phyloP scores from a whole-genome alignment of 2,329 filamentous ascomycete species.

The Penicillium capsulatum region DNA sequence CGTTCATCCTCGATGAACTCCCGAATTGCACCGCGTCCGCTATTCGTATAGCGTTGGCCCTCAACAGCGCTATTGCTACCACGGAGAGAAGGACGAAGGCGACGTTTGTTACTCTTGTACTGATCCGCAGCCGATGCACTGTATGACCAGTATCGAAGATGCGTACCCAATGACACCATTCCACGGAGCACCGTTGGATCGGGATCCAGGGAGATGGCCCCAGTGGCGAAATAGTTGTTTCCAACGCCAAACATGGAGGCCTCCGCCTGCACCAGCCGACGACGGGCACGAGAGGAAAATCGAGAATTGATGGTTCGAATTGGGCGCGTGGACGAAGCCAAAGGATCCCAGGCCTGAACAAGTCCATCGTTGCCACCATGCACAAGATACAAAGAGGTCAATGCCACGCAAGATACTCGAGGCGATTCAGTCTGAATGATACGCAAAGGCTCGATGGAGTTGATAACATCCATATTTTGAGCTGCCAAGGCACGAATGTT shows the following conservation, averaged over 20 bases:
- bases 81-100: constrained; percentile 64
- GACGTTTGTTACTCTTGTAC: constrained; percentile 72
- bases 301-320: constrained; percentile 83
- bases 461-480: constrained; percentile 51
- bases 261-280: constrained; percentile 65
- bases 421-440: constrained; percentile 88
- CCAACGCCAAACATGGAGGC: constrained; percentile 64
- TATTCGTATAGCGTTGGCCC: constrained; percentile 56
- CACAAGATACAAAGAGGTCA: constrained; percentile 82
- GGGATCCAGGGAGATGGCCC: constrained; percentile 80
- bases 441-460: constrained; percentile 66
- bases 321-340: constrained; percentile 72
- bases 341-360: constrained; percentile 94
- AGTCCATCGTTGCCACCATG: constrained; percentile 93
- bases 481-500: constrained; percentile 67
- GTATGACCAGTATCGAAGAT: constrained; percentile 90
- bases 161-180: constrained; percentile 78
- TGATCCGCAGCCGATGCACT: constrained; percentile 74
- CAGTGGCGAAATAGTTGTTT: constrained; percentile 74
- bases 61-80: constrained; percentile 55
- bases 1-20: constrained; percentile 85
- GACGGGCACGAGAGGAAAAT: constrained; percentile 75
- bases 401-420: constrained; percentile 73
- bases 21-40: constrained; percentile 65
- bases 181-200: constrained; percentile 82